phyloP scores from a whole-genome alignment of 2,329 filamentous ascomycete genomes.

The Alternaria postmessia region DNA sequence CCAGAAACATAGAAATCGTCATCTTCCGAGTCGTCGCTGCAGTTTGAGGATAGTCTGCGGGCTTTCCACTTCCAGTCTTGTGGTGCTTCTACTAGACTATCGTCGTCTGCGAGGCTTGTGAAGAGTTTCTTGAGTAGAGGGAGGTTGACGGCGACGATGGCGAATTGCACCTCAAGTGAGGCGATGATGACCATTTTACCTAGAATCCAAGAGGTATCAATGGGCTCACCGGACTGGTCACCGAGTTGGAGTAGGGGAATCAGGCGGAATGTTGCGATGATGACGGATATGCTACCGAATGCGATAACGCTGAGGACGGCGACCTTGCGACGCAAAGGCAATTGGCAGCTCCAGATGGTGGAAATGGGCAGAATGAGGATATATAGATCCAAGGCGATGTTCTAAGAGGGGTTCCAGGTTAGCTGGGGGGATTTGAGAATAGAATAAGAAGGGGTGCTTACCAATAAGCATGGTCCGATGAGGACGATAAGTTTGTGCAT shows the following conservation, averaged over 20 bases:
- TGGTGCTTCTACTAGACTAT: neutral
- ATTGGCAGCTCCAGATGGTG: conserved; percentile 28
- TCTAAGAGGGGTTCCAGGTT: conserved; percentile 15
- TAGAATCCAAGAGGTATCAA: conserved; percentile 40
- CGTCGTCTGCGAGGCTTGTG: conserved; percentile 14
- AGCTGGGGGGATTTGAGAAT: neutral
- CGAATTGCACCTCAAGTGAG: conserved; percentile 43
- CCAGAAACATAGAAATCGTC: conserved; percentile 2
- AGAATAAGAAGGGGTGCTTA: conserved; percentile 5
- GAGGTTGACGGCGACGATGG: conserved; percentile 46
- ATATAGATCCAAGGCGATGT: conserved; percentile 30
- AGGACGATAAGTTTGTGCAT: conserved; percentile 38
- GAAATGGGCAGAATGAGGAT: conserved; percentile 34
- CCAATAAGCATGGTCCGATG: conserved; percentile 36
- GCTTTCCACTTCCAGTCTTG: conserved; percentile 1
- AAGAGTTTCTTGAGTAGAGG: conserved; percentile 45
- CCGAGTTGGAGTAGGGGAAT: conserved; percentile 32
- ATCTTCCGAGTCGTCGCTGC: conserved; percentile 1
- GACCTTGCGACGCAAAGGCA: conserved; percentile 28
- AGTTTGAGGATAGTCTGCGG: neutral
- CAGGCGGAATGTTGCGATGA: conserved; percentile 30
- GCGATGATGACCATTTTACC: conserved; percentile 47
- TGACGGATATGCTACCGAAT: conserved; percentile 41
- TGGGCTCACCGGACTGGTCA: conserved; percentile 13
- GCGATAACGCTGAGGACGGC: conserved; percentile 35